A percentile compares a stretch with the other conserved stretches of the same genome.
These are phyloP conservation scores for Alternaria burnsii DNA, from an alignment of 2,329 filamentous ascomycete genomes.

Conservation along the genomic window DNA sequence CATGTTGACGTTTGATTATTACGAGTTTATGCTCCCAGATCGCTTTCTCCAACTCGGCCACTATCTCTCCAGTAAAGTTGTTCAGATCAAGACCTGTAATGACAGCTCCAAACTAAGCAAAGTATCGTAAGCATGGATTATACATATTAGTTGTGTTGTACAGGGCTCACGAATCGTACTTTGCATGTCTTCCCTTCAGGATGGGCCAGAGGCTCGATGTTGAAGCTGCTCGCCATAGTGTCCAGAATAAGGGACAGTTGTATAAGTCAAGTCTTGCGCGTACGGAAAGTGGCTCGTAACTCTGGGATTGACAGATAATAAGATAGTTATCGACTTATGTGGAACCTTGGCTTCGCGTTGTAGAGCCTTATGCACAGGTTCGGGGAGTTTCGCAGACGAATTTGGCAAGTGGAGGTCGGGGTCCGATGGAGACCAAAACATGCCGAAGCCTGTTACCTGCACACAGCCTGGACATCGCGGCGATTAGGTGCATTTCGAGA, in stretches of 20 bases:
- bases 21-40: slow-evolving; percentile 1
- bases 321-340: not conserved
- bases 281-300: no score
- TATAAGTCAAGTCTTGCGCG: no score
- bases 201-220: slow-evolving; percentile 3
- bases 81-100: slow-evolving; percentile 7
- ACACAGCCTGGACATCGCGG: no score
- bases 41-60: not conserved
- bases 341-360: not conserved
- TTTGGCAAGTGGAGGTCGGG: not conserved
- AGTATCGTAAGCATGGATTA: no score
- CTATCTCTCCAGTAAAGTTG: not conserved
- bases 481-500: no score
- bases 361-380: not conserved
- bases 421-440: not conserved
- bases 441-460: not conserved
- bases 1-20: slow-evolving; percentile 1
- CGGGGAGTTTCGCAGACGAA: not conserved
- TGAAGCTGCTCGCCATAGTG: slow-evolving; percentile 4
- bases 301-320: no score
- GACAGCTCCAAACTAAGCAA: not conserved
- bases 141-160: no score
- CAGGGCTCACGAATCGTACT: not conserved
- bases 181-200: slow-evolving; percentile 3
- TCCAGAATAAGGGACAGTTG: not conserved